phyloP scores from a whole-genome alignment of 2,329 filamentous ascomycete genomes.

The Blastomyces gilchristii region DNA sequence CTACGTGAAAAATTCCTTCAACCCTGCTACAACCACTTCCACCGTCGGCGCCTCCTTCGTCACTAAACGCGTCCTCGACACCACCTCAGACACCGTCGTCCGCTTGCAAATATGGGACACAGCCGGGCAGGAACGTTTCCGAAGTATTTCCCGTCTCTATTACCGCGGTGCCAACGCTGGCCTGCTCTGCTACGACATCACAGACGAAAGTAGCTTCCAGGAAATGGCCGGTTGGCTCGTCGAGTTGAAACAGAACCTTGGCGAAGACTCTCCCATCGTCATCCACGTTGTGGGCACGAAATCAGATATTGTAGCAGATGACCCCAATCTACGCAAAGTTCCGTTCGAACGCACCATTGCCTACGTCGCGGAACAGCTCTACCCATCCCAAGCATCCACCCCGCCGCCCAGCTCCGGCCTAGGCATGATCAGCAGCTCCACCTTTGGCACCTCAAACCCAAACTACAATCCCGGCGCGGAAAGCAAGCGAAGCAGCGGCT shows the following conservation, averaged over 20 bases:
- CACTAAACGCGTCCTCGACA: slow-evolving; percentile 70
- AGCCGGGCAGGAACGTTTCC: slow-evolving; percentile 88
- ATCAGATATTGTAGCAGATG: slow-evolving; percentile 76
- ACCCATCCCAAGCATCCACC: slow-evolving; percentile 57
- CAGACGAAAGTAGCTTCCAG: slow-evolving; percentile 69
- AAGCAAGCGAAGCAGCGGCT: slow-evolving; percentile 39
- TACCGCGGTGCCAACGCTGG: slow-evolving; percentile 92
- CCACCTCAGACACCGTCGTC: slow-evolving; percentile 74
- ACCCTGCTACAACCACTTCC: slow-evolving; percentile 40
- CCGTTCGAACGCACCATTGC: slow-evolving; percentile 93
- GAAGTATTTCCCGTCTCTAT: slow-evolving; percentile 88
- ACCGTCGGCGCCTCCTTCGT: slow-evolving; percentile 75
- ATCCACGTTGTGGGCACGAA: slow-evolving; percentile 94
- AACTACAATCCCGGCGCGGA: slow-evolving; percentile 27
- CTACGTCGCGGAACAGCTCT: slow-evolving; percentile 86
- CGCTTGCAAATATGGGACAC: slow-evolving; percentile 97
- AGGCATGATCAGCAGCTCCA: slow-evolving; percentile 23
- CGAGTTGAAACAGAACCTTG: slow-evolving; percentile 69
- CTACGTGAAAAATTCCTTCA: slow-evolving; percentile 39
- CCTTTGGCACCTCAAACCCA: slow-evolving; percentile 20
- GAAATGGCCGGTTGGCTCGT: slow-evolving; percentile 89
- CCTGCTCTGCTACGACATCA: slow-evolving; percentile 91
- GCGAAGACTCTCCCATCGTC: slow-evolving; percentile 58
- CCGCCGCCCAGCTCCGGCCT: slow-evolving; percentile 54
- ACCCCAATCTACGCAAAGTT: slow-evolving; percentile 68